A percentile compares a stretch with the other conserved stretches of the same genome.
Conservation (phyloP, 1,139 yeast species). For the Taiozyma onychis region DNA sequence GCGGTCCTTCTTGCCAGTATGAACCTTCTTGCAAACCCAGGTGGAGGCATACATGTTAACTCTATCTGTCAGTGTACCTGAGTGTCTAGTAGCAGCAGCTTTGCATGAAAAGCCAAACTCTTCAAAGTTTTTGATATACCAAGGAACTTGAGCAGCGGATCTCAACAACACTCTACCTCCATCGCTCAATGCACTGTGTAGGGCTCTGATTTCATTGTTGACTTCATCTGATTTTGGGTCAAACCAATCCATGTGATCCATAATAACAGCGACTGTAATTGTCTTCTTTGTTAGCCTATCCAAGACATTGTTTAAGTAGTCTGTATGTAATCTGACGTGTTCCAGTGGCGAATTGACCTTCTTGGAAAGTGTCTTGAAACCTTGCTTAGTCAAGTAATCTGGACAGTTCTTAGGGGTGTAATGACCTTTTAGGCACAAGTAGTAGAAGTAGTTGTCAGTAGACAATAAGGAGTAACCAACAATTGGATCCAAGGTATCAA, state of each 20-base stretch:
- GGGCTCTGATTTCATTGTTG: slow-evolving; percentile 56
- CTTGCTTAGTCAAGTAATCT: slow-evolving; percentile 59
- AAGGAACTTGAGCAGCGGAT: slow-evolving; percentile 67
- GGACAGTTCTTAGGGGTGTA: slow-evolving; percentile 70
- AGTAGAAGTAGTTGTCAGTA: slow-evolving; percentile 73
- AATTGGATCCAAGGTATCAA: slow-evolving; percentile 76
- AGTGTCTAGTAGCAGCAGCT: slow-evolving; percentile 61
- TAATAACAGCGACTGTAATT: slow-evolving; percentile 70
- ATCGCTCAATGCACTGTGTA: slow-evolving; percentile 54
- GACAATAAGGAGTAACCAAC: slow-evolving; percentile 58
- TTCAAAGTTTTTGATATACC: slow-evolving; percentile 72
- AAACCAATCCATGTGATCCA: slow-evolving; percentile 95
- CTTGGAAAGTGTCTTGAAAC: slow-evolving; percentile 36
- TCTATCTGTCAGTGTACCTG: slow-evolving; percentile 66
- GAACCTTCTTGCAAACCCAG: slow-evolving; percentile 66
- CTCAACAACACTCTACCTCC: slow-evolving; percentile 76
- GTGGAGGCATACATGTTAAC: slow-evolving; percentile 87
- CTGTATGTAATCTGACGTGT: slow-evolving; percentile 73
- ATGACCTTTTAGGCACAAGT: slow-evolving; percentile 56
- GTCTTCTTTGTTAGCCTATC: slow-evolving; percentile 57
- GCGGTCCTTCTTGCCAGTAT: slow-evolving; percentile 11
- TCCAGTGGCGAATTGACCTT: slow-evolving; percentile 44
- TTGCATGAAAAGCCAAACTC: slow-evolving; percentile 58
- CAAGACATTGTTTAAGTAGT: slow-evolving; percentile 69
- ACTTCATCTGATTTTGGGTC: slow-evolving; percentile 63